These are phyloP conservation scores for Pichia californica DNA, from an alignment of 805 yeast genomes.

Conservation along the genomic window DNA sequence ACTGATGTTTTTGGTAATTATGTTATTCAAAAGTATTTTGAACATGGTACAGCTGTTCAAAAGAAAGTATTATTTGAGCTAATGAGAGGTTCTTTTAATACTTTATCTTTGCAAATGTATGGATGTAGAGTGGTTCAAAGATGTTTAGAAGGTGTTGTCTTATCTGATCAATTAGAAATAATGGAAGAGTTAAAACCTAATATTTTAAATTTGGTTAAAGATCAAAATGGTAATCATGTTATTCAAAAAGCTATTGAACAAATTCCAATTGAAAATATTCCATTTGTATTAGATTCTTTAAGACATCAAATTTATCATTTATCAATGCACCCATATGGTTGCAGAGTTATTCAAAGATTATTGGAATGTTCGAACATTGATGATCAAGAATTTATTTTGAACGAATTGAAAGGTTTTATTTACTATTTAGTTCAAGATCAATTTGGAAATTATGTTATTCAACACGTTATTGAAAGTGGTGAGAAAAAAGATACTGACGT, in stretches of 20 bases:
- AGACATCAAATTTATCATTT: constrained; percentile 70
- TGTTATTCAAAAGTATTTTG: constrained; percentile 91
- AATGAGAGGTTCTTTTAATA: constrained; percentile 70
- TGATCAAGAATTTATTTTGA: constrained; percentile 62
- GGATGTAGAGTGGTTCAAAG: constrained; percentile 97
- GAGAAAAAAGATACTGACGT: constrained; percentile 44
- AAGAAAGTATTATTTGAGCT: constrained; percentile 57
- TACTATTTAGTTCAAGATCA: constrained; percentile 86
- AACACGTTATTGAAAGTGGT: constrained; percentile 89
- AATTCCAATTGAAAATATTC: constrained; percentile 63
- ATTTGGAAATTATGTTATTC: constrained; percentile 96
- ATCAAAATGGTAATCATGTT: constrained; percentile 97
- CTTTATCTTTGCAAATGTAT: constrained; percentile 86
- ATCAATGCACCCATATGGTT: constrained; percentile 95
- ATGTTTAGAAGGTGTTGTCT: constrained; percentile 69
- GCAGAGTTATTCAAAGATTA: constrained; percentile 91
- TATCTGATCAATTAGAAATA: constrained; percentile 59
- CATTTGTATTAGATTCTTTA: constrained; percentile 68
- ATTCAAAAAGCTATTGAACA: constrained; percentile 90
- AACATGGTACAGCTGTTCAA: constrained; percentile 68
- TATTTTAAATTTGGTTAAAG: constrained; percentile 70
- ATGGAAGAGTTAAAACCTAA: constrained; percentile 59
- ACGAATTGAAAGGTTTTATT: constrained; percentile 65
- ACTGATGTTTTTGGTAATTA: constrained; percentile 98
- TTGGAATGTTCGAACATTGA: constrained; percentile 66